Evolutionary conservation across 177 flowering plant genomes (phyloP).

Genomic region (Vitis hybrid): DNA sequence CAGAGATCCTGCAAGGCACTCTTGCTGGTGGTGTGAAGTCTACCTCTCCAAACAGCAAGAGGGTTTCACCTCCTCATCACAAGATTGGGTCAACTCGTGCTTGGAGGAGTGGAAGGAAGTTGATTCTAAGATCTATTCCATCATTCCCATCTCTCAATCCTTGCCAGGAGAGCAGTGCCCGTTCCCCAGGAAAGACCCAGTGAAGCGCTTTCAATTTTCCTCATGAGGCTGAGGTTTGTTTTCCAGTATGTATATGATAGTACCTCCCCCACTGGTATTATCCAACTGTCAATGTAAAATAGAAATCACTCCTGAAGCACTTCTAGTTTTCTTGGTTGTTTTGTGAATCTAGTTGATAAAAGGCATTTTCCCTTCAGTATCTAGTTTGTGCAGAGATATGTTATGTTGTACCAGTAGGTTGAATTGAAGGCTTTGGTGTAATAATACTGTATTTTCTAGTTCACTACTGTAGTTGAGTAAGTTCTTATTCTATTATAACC

Average conservation of each 20-base stretch:
- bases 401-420: background rate
- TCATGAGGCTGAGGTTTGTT: background rate
- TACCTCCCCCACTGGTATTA: too few species aligned
- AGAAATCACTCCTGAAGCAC: too few species aligned
- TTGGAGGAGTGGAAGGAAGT: constrained; percentile 18
- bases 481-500: too few species aligned
- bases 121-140: constrained; percentile 28
- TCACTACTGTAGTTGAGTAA: too few species aligned
- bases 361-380: too few species aligned
- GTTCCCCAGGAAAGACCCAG: background rate
- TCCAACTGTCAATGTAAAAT: too few species aligned
- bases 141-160: constrained; percentile 20
- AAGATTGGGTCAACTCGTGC: constrained; percentile 16
- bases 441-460: background rate
- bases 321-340: too few species aligned
- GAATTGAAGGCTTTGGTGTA: background rate
- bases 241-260: too few species aligned
- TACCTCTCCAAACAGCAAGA: constrained; percentile 35
- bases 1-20: constrained; percentile 11
- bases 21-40: constrained; percentile 14
- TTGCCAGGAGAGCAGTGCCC: background rate
- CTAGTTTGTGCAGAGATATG: too few species aligned
- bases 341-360: too few species aligned
- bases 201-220: background rate
- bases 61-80: constrained; percentile 28